Percentiles rank a stretch among this genome's conserved stretches.
Evolutionary conservation across 1,139 yeast genomes (phyloP).

Genomic region (Kazachstania sp.): DNA sequence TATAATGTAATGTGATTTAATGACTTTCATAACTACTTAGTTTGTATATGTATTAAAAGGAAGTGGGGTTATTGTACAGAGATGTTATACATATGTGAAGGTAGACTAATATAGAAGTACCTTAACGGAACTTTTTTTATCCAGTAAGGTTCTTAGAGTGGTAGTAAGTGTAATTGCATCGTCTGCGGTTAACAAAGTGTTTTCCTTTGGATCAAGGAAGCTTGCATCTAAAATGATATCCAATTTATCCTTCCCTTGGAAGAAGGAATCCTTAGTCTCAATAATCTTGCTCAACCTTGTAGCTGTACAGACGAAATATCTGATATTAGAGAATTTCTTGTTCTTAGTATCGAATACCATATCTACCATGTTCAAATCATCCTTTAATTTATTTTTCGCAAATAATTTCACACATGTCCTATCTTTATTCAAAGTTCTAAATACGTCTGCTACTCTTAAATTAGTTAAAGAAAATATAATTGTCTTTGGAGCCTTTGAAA

Average conservation of each 20-base stretch:
- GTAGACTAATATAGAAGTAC: conserved; percentile 20
- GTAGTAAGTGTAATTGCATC: conserved; percentile 21
- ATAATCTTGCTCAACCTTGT: conserved; percentile 48
- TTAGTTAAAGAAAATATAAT: conserved; percentile 28
- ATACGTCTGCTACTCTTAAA: conserved; percentile 31
- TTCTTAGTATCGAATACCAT: conserved; percentile 12
- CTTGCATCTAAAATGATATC: conserved; percentile 53
- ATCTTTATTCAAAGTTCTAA: conserved; percentile 43
- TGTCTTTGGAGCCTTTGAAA: conserved; percentile 27
- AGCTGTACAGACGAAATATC: conserved; percentile 49
- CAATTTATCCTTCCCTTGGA: conserved; percentile 43
- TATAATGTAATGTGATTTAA: no score
- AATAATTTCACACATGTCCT: conserved; percentile 45
- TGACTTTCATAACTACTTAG: no score
- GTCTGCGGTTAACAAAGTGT: conserved; percentile 25
- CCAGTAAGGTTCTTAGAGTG: conserved; percentile 21
- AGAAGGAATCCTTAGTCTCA: conserved; percentile 34
- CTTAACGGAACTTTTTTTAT: conserved; percentile 31
- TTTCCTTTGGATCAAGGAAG: conserved; percentile 47
- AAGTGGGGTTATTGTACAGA: no score
- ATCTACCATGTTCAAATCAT: conserved; percentile 41
- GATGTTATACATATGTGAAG: no score
- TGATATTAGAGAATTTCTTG: conserved; percentile 10
- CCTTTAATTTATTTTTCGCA: conserved; percentile 52
- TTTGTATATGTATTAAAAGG: no score